Percentiles rank a stretch among this genome's conserved stretches.
Evolutionary conservation across 345 rosid species (phyloP).

Genomic region (Arabidopsis suecica): DNA sequence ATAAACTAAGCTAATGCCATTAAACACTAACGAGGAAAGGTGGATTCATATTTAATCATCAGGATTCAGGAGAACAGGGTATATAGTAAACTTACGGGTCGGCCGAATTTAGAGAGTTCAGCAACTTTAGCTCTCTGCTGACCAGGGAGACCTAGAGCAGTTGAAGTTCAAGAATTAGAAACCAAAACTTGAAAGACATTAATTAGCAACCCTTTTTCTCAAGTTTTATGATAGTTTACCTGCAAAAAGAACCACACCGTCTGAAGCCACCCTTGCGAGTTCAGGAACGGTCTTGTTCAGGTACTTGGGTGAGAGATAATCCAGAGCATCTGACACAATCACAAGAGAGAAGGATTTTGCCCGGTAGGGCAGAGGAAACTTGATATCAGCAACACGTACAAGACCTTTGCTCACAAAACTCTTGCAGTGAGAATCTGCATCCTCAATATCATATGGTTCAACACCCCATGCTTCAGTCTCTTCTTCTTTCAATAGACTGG

Average conservation of each 20-base stretch:
- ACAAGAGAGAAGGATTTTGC: conserved; percentile 94
- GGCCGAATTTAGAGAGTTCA: conserved; percentile 85
- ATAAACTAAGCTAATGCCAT: background rate
- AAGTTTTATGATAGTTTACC: conserved; percentile 53
- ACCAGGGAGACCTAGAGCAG: conserved; percentile 74
- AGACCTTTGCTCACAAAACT: conserved; percentile 79
- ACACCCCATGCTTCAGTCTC: conserved; percentile 98
- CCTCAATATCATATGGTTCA: conserved; percentile 97
- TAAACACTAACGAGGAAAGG: background rate
- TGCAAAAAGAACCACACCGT: conserved; percentile 73
- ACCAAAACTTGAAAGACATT: background rate
- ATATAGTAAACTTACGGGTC: conserved; percentile 68
- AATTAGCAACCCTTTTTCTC: background rate
- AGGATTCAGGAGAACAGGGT: background rate
- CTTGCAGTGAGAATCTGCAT: conserved; percentile 84
- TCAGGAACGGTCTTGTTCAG: conserved; percentile 92
- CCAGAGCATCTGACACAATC: conserved; percentile 91
- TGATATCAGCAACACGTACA: conserved; percentile 92
- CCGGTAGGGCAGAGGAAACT: conserved; percentile 85
- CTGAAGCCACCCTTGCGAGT: conserved; percentile 85
- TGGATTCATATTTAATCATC: background rate
- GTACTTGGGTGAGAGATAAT: conserved; percentile 92
- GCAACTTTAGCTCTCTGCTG: conserved; percentile 81
- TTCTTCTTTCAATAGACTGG: conserved; percentile 79
- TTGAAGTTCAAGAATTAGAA: conserved; percentile 12